A percentile compares a stretch with the other conserved stretches of the same genome.
phyloP scores from a whole-genome alignment of 2,329 filamentous ascomycete genomes.

The Ophiostoma montium region DNA sequence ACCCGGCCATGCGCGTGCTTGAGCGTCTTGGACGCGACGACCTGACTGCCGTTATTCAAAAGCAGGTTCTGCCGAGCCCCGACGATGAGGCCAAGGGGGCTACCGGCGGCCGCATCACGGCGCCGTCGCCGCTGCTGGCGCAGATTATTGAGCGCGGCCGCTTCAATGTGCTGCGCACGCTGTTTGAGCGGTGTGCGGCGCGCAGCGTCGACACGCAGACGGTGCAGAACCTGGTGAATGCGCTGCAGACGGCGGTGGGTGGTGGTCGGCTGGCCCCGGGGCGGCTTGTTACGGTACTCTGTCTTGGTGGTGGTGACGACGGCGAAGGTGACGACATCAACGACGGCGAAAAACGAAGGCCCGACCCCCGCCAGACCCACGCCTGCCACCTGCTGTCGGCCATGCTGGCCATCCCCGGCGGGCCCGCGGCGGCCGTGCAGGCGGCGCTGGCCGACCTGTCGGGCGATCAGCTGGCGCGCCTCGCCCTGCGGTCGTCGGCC shows the following conservation, averaged over 20 bases:
- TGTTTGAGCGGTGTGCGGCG: conserved; percentile 70
- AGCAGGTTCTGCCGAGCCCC: conserved; percentile 48
- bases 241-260: conserved; percentile 24
- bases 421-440: conserved; percentile 57
- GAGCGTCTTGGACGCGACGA: conserved; percentile 80
- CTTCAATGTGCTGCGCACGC: conserved; percentile 62
- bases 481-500: conserved; percentile 44
- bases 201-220: conserved; percentile 34
- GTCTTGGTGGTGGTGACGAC: conserved; percentile 24
- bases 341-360: conserved; percentile 24
- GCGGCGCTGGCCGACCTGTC: conserved; percentile 50
- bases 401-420: conserved; percentile 61
- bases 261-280: conserved; percentile 25
- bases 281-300: conserved; percentile 34
- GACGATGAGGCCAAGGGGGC: conserved; percentile 52
- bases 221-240: conserved; percentile 36
- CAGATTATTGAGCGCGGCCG: conserved; percentile 61
- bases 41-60: conserved; percentile 55
- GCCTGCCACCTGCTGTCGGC: conserved; percentile 68
- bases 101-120: conserved; percentile 55
- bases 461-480: conserved; percentile 39
- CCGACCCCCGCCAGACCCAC: conserved; percentile 44
- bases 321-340: conserved; percentile 9
- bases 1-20: conserved; percentile 70
- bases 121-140: conserved; percentile 41